These are phyloP conservation scores for Crotalaria pallida DNA, from an alignment of 306 rosid genomes.

Conservation along the genomic window DNA sequence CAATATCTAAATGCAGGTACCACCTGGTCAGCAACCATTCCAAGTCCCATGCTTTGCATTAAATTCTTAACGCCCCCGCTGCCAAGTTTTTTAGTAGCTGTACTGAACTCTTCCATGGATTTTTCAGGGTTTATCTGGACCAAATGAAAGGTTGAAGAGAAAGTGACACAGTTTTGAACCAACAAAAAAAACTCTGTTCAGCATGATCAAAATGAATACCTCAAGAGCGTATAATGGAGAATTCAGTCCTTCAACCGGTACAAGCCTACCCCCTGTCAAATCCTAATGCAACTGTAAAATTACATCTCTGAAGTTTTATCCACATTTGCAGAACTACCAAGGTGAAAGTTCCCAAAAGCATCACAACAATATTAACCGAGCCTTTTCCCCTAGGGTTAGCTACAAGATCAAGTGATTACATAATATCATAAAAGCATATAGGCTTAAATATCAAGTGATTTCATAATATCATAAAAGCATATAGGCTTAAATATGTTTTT, in stretches of 20 bases:
- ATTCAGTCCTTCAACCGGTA: slow-evolving; percentile 69
- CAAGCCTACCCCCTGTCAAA: slow-evolving; percentile 82
- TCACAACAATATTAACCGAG: too few relatives aligned
- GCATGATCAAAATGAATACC: slow-evolving; percentile 32
- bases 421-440: too few relatives aligned
- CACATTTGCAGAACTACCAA: slow-evolving; percentile 15
- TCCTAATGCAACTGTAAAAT: slow-evolving; percentile 32
- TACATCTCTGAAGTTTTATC: slow-evolving; percentile 2
- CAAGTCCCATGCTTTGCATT: slow-evolving; percentile 90
- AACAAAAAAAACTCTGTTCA: not conserved
- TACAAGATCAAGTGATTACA: too few relatives aligned
- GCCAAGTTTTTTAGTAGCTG: slow-evolving; percentile 41
- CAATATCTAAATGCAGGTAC: not conserved
- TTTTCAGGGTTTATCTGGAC: slow-evolving; percentile 77
- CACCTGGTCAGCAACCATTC: slow-evolving; percentile 73
- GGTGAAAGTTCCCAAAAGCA: not conserved
- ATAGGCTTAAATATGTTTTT: too few relatives aligned
- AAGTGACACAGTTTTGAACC: not conserved
- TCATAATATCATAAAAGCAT: too few relatives aligned
- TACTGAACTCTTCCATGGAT: slow-evolving; percentile 63
- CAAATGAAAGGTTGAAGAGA: slow-evolving; percentile 22
- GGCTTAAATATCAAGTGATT: too few relatives aligned
- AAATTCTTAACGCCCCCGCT: slow-evolving; percentile 64
- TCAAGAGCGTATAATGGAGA: slow-evolving; percentile 83
- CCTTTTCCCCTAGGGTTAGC: too few relatives aligned